Evolutionary conservation across 225 moss, liverwort and hornwort genomes (phyloP), one percentile per base, ranked within the genome.

Genomic region (Takakia lepidozioides): DNA sequence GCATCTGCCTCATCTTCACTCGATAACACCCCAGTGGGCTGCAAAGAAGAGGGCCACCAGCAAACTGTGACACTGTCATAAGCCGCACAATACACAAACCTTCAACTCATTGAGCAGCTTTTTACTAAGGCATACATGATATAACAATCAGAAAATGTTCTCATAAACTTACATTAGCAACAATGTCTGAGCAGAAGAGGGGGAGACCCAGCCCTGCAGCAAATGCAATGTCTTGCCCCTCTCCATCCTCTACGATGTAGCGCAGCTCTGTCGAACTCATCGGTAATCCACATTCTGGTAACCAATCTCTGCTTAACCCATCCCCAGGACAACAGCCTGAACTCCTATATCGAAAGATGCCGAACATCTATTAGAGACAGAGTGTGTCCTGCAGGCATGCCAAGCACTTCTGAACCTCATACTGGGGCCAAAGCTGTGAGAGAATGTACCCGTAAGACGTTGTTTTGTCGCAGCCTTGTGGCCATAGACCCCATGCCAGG

Each of bases 101-200:
- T 54, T 27, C 17, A 21, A 21, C 10, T 35, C 48, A 32, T 26
- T 48, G 18, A 19, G 25, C 7, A 32, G 11, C 32, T 32, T 11
- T 0, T 0, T 32, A 7, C 8, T 50, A 44, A 42, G 39, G 23
- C 46, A 27, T 7, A 26, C 51, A 39, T 36, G n/a, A 52, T 58
- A 36, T 38, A 54, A 56, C 46, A 32, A 27, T 32, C 16, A 59
- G 13, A 43, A 44, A 34, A 25, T 25, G 47, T 49, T 16, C 27
- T 47, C 27, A 47, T 28, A 40, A n/a, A 27, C 78, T 73, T 69
- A 74, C 79, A 57, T 70, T 63, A 48, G n/a, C 46, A 17, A 79
- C 79, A 67, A 42, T 34, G 44, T 74, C 74, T 17, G 74, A 67
- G 55, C 50, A 70, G 47, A 79, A 79, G 60, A 74, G 79, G 45